Evolutionary conservation across 169 alveolate genomes (phyloP), one percentile per base, ranked within the genome.

Genomic region (Eimeria falciformis): DNA sequence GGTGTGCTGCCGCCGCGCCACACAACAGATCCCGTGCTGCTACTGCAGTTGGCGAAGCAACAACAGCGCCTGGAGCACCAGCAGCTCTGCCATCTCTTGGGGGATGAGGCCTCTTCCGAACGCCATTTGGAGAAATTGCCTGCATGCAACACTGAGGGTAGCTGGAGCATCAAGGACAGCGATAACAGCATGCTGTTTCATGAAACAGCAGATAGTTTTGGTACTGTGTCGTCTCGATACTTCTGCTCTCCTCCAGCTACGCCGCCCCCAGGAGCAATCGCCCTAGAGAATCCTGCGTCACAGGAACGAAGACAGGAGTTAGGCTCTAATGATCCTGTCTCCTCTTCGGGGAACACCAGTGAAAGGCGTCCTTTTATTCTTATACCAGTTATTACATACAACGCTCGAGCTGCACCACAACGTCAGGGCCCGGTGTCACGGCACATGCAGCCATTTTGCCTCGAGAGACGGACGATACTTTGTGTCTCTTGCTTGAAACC

Each of bases 401-500:
- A 79, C 3, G 33, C 88, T 25, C 45, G 66, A 21, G 71, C n/a
- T 21, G 29, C 25, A 40, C 21, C 53, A 14, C 25, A n/a, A 17
- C 37, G 45, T 50, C 47, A 68, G 3, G 43, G 73, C 2, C 73
- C 37, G 0, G 55, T 29, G 45, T 18, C 68, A 27, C 46, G 53
- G 21, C 88, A 79, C 43, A 17, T 79, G 73, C 88, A 79, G 40
- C 88, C 88, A 14, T 79, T 79, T 27, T 79, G 66, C 11, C 7
- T 46, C 66, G 88, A 79, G 53, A 29, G 40, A 71, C 68, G 53
- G 27, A 79, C 40, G 68, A 71, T 79, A 3, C 40, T 79, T 4
- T 79, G 88, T 17, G 88, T 79, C 46, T 79, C 88, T 12, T 79
- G 88, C 88, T 25, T 79, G 73, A 58, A 79, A 53, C 88, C 88